Conservation (phyloP, 768 basidiomycete genomes). For the Mycena leptocephala region DNA sequence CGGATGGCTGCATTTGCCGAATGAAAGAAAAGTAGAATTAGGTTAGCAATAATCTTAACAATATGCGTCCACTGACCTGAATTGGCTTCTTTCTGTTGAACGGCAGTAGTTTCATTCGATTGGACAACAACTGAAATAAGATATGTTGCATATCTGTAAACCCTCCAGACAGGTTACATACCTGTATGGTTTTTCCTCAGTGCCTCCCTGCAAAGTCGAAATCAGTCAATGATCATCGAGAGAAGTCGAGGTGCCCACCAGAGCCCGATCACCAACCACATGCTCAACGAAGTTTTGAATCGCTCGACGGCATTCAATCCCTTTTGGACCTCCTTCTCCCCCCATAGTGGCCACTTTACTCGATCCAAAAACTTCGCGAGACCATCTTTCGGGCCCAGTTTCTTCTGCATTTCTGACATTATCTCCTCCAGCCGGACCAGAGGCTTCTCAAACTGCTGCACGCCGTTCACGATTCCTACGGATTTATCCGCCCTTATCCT, state of each 20-base stretch:
- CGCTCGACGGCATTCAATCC: background rate
- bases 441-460: background rate
- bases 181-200: background rate
- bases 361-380: background rate
- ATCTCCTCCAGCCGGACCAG: background rate
- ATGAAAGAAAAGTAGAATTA: background rate
- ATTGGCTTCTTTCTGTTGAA: background rate
- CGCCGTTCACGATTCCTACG: background rate
- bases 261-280: background rate
- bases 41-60: background rate
- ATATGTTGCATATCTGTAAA: background rate
- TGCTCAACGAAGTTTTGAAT: background rate
- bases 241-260: background rate
- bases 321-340: background rate
- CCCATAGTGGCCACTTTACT: background rate
- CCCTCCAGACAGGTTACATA: background rate
- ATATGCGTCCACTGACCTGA: background rate
- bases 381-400: background rate
- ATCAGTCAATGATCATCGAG: background rate
- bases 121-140: background rate
- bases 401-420: background rate
- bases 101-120: background rate
- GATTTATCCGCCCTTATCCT: background rate
- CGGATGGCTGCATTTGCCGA: background rate
- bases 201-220: background rate